Evolutionary conservation across 306 rosid species (phyloP).

Genomic region (Fragaria vesca): DNA sequence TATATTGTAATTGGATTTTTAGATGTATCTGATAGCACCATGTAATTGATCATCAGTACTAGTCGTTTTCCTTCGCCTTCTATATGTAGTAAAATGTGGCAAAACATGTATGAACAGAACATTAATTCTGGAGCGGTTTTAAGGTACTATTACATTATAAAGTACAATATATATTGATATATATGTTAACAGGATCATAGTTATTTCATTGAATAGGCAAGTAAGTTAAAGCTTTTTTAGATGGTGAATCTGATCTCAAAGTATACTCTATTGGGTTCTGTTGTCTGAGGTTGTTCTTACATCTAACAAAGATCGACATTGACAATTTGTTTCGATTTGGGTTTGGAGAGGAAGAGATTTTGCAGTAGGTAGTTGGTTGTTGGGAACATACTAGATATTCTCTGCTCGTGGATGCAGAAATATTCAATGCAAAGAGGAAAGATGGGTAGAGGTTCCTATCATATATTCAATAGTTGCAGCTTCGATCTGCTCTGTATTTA

Average conservation of each 20-base stretch:
- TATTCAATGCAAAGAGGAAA: slow-evolving; percentile 26
- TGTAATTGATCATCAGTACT: not conserved
- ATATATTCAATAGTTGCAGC: slow-evolving; percentile 10
- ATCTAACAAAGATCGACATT: not conserved
- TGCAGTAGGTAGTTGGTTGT: not conserved
- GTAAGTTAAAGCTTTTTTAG: not conserved
- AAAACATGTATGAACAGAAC: not conserved
- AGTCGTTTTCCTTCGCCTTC: not conserved
- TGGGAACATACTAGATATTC: not conserved
- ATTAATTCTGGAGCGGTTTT: not conserved
- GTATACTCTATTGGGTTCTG: not conserved
- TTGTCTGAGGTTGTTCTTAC: slow-evolving; percentile 9
- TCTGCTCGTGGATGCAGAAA: not conserved
- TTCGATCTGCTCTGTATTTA: not conserved
- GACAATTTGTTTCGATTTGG: not conserved
- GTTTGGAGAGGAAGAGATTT: not conserved
- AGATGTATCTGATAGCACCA: not conserved
- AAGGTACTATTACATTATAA: not conserved
- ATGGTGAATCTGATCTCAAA: not conserved
- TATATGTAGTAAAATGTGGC: not conserved
- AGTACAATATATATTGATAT: not conserved
- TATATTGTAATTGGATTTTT: not conserved
- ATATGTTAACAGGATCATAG: not conserved
- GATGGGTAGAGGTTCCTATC: slow-evolving; percentile 26
- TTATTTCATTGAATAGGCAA: not conserved